phyloP scores from a whole-genome alignment of 108 stramenopile genomes.

The Asterionellopsis glacialis region DNA sequence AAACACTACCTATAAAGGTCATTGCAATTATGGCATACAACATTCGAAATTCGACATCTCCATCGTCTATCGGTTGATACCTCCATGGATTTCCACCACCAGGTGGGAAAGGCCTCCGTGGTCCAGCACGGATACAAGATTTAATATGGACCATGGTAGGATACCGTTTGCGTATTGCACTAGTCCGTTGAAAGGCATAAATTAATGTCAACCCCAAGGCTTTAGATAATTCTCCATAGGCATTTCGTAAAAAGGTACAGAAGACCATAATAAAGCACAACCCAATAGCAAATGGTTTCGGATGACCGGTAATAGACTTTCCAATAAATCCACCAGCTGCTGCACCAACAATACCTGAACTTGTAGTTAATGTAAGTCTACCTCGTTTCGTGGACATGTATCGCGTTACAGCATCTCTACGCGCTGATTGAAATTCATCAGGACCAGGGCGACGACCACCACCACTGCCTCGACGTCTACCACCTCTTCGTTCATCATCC shows the following conservation, averaged over 20 bases:
- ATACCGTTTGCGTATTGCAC: constrained; percentile 50
- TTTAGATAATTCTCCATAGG: constrained; percentile 70
- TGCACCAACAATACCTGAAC: constrained; percentile 45
- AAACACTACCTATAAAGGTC: constrained; percentile 63
- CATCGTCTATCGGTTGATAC: constrained; percentile 1
- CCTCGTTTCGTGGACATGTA: constrained; percentile 60
- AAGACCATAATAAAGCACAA: constrained; percentile 22
- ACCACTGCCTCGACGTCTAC: too few relatives aligned
- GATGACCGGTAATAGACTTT: constrained; percentile 23
- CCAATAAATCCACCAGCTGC: constrained; percentile 43
- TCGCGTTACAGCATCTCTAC: constrained; percentile 61
- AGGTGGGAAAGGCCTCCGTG: constrained; percentile 60
- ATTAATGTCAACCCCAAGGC: constrained; percentile 65
- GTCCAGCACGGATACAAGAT: constrained; percentile 38
- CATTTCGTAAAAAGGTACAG: constrained; percentile 53
- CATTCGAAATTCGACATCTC: constrained; percentile 57
- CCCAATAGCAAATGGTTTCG: neutral
- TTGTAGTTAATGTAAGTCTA: constrained; percentile 37
- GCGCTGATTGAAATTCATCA: constrained; percentile 25
- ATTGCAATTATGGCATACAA: constrained; percentile 59
- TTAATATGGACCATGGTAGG: constrained; percentile 65
- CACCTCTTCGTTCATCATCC: too few relatives aligned
- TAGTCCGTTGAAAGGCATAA: constrained; percentile 47
- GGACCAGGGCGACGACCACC: too few relatives aligned
- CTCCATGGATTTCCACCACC: constrained; percentile 63